A percentile compares a stretch with the other conserved stretches of the same genome.
Conservation (phyloP, 345 rosid genomes). For the Rhizophora apiculata region DNA sequence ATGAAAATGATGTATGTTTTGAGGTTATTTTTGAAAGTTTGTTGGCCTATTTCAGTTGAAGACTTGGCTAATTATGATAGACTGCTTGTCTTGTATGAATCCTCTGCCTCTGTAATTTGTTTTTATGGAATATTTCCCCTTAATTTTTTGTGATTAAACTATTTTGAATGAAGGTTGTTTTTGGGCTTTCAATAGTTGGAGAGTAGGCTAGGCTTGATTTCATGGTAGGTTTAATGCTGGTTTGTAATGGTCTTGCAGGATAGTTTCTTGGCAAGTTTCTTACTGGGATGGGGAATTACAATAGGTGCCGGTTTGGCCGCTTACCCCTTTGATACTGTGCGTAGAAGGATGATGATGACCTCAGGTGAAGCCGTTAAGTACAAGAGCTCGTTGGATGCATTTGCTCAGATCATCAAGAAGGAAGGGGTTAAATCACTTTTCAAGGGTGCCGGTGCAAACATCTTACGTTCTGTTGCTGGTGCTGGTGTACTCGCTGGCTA, state of each 20-base stretch:
- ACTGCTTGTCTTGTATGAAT: too few species aligned
- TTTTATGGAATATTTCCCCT: too few species aligned
- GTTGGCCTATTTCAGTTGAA: too few species aligned
- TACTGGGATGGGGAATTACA: slow-evolving; percentile 85
- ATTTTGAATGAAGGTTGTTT: too few species aligned
- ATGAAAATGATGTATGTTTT: too few species aligned
- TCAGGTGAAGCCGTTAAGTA: slow-evolving; percentile 93
- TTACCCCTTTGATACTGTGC: slow-evolving; percentile 84
- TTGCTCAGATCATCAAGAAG: slow-evolving; percentile 65
- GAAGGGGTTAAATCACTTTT: slow-evolving; percentile 82
- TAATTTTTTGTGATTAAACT: too few species aligned
- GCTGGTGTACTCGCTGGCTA: slow-evolving; percentile 94
- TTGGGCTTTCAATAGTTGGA: background rate
- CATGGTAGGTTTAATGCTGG: background rate
- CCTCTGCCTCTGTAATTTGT: too few species aligned
- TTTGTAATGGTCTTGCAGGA: slow-evolving; percentile 42
- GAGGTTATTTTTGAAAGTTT: too few species aligned
- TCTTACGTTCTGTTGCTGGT: slow-evolving; percentile 86
- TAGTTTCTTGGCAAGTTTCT: slow-evolving; percentile 84
- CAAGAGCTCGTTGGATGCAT: slow-evolving; percentile 71
- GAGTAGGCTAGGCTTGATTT: background rate
- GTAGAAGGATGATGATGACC: slow-evolving; percentile 99
- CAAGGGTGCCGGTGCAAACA: slow-evolving; percentile 94
- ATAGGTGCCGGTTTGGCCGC: slow-evolving; percentile 89
- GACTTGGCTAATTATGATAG: too few species aligned